phyloP scores from a whole-genome alignment of 2,329 filamentous ascomycete genomes.

The Nemania serpens region DNA sequence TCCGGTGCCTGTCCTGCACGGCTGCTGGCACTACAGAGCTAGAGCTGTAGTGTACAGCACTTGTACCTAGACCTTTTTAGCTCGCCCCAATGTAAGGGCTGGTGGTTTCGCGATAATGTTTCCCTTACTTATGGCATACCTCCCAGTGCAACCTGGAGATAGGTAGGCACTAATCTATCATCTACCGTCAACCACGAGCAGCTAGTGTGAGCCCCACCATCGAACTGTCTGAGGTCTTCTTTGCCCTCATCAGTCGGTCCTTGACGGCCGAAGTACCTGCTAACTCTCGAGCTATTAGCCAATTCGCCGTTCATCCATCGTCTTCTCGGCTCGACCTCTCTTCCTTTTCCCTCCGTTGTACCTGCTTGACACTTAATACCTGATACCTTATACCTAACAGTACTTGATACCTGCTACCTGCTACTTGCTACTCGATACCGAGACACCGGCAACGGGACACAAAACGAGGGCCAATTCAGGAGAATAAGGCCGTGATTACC shows the following conservation, averaged over 20 bases:
- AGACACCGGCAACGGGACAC: constrained; percentile 28
- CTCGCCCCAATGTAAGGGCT: constrained; percentile 8
- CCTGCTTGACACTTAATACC: not conserved
- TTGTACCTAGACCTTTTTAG: constrained; percentile 15
- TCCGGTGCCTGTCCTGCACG: constrained; percentile 11
- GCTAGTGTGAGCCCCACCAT: constrained; percentile 18
- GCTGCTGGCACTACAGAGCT: constrained; percentile 7
- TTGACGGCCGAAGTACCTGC: constrained; percentile 30
- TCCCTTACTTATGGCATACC: constrained; percentile 2
- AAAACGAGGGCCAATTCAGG: constrained; percentile 16
- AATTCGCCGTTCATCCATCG: constrained; percentile 26
- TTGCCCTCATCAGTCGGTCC: constrained; percentile 29
- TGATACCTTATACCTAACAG: not conserved
- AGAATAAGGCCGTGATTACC: constrained; percentile 19
- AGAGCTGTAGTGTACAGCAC: not conserved
- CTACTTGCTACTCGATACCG: constrained; percentile 25
- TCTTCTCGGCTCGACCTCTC: constrained; percentile 13
- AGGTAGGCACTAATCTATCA: constrained; percentile 3
- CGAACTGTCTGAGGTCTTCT: constrained; percentile 16
- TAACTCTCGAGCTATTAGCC: constrained; percentile 31
- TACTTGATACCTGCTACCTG: constrained; percentile 7
- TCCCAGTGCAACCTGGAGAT: no score
- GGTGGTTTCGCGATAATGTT: constrained; percentile 15
- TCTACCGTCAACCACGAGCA: not conserved
- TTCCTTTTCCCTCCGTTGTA: constrained; percentile 6